phyloP scores from a whole-genome alignment of 2,329 filamentous ascomycete genomes.

The Aspergillus tamarii region DNA sequence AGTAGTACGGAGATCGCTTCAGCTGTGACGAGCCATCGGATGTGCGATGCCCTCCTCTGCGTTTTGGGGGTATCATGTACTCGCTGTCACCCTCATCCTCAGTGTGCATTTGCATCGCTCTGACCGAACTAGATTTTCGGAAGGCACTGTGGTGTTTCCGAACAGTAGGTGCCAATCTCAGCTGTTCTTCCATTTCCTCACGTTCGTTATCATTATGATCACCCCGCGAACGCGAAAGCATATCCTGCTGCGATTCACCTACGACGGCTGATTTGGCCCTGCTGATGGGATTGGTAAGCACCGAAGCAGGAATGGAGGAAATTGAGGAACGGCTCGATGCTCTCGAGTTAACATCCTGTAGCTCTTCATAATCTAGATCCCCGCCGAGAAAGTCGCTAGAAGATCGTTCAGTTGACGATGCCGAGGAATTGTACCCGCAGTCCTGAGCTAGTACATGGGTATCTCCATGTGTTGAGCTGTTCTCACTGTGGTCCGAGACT shows the following conservation, averaged over 20 bases:
- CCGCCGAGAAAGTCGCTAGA: conserved; percentile 29
- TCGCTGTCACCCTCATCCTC: conserved; percentile 48
- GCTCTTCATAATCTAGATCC: conserved; percentile 32
- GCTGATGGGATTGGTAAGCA: conserved; percentile 37
- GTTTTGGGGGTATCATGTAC: conserved; percentile 39
- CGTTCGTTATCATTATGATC: conserved; percentile 13
- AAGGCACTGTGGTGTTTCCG: conserved; percentile 43
- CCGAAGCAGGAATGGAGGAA: conserved; percentile 45
- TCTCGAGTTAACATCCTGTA: conserved; percentile 30
- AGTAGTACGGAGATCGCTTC: conserved; percentile 41
- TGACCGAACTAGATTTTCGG: conserved; percentile 50
- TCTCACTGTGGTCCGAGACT: conserved; percentile 12
- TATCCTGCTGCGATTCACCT: conserved; percentile 25
- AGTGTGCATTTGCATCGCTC: conserved; percentile 49
- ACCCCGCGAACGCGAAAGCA: conserved; percentile 22
- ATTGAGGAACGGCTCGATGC: conserved; percentile 46
- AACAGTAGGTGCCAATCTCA: conserved; percentile 30
- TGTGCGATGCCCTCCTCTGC: conserved; percentile 30
- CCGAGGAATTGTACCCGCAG: conserved; percentile 38
- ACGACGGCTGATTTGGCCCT: conserved; percentile 25
- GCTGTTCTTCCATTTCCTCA: conserved; percentile 23
- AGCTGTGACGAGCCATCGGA: conserved; percentile 36
- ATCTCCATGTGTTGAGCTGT: conserved; percentile 20
- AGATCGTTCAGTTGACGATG: conserved; percentile 36
- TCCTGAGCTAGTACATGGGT: conserved; percentile 27